Conservation (phyloP, 2,329 filamentous ascomycete genomes). For the Penicillium rolfsii region DNA sequence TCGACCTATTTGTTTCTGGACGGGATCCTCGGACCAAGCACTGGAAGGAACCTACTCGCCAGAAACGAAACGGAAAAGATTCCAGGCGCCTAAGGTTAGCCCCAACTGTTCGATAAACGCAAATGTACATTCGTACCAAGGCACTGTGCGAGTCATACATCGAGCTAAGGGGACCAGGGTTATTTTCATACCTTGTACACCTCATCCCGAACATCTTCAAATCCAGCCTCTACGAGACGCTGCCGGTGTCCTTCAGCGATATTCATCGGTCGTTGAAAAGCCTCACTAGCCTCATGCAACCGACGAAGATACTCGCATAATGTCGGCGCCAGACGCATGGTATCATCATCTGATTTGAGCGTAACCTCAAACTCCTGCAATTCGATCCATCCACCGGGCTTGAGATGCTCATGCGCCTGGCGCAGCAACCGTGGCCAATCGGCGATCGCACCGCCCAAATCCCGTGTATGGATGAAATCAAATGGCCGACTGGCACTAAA, state of each 20-base stretch:
- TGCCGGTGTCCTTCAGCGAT: constrained; percentile 44
- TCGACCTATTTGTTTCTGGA: constrained; percentile 48
- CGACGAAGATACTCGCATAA: constrained; percentile 33
- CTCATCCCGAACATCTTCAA: constrained; percentile 55
- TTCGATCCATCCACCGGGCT: constrained; percentile 57
- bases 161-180: neutral
- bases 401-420: constrained; percentile 41
- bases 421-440: constrained; percentile 33
- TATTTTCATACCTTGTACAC: constrained; percentile 44
- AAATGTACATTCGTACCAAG: constrained; percentile 1
- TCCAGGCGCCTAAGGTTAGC: neutral
- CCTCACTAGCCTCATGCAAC: constrained; percentile 35
- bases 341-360: constrained; percentile 38
- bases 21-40: constrained; percentile 53
- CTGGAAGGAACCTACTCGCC: constrained; percentile 50
- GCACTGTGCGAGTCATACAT: neutral
- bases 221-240: constrained; percentile 57
- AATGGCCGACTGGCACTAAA: constrained; percentile 31
- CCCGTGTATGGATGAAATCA: constrained; percentile 41
- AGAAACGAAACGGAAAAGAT: constrained; percentile 4
- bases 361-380: constrained; percentile 44
- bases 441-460: constrained; percentile 37
- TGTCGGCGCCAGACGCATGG: constrained; percentile 30
- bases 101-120: neutral
- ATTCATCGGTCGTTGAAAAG: constrained; percentile 40